phyloP scores from a whole-genome alignment of 306 rosid genomes.

The Lathyrus aphaca region DNA sequence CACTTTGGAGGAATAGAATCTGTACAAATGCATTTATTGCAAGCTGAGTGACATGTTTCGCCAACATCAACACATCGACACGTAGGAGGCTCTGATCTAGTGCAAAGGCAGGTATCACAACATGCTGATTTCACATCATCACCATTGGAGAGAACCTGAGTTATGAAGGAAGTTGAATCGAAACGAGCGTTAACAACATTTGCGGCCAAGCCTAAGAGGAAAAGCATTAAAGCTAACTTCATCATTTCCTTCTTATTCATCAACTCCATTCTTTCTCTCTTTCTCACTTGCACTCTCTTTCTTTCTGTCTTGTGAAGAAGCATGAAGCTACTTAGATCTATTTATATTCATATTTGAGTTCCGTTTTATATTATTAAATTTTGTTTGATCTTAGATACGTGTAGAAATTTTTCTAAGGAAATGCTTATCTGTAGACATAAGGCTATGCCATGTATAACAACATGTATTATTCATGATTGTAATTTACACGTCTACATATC shows the following conservation, averaged over 20 bases:
- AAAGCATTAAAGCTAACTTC: not conserved
- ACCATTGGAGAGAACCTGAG: not conserved
- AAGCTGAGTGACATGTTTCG: conserved; percentile 24
- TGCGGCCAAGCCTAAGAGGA: not conserved
- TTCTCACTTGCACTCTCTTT: too few species aligned
- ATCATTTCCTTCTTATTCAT: not conserved
- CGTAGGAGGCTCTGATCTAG: conserved; percentile 7
- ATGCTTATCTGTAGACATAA: too few species aligned
- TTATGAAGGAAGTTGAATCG: not conserved
- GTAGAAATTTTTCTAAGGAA: too few species aligned
- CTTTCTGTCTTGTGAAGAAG: too few species aligned
- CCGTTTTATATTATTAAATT: too few species aligned
- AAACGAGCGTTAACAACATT: not conserved
- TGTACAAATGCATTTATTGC: not conserved
- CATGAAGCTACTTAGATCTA: too few species aligned
- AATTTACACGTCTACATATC: too few species aligned
- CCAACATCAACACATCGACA: not conserved
- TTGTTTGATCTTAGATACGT: too few species aligned
- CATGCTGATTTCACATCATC: conserved; percentile 17
- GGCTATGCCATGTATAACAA: too few species aligned
- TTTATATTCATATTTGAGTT: too few species aligned
- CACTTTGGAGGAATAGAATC: not conserved
- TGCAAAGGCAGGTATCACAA: not conserved
- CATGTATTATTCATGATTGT: too few species aligned
- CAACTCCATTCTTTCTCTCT: not conserved